These are phyloP conservation scores for Pigoraptor vietnamica DNA, from an alignment of 78 protist genomes.

Conservation along the genomic window DNA sequence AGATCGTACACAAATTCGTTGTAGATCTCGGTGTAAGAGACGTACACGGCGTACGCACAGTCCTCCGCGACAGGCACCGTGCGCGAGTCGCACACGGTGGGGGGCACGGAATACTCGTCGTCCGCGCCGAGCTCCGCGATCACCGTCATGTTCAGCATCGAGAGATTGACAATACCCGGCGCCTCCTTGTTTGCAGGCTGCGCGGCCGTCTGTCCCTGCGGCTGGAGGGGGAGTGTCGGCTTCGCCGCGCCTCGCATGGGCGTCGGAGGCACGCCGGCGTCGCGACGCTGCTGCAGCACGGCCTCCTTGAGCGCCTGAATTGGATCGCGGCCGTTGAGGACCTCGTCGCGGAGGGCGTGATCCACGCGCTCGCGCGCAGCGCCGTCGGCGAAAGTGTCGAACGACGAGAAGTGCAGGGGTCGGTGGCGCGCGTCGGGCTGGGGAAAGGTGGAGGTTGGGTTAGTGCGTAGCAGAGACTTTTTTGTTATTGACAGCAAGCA, in stretches of 20 bases:
- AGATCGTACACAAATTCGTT: conserved; percentile 25
- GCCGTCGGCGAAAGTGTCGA: not conserved
- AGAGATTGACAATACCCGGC: not conserved
- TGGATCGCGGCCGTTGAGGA: not conserved
- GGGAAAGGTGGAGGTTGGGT: no score
- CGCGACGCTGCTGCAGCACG: not conserved
- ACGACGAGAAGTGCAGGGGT: not conserved
- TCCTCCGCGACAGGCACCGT: not conserved
- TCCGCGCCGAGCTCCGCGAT: not conserved
- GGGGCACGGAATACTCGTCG: not conserved
- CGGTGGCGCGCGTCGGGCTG: not conserved
- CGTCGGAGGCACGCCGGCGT: not conserved
- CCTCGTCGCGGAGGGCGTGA: not conserved
- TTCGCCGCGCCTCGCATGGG: not conserved
- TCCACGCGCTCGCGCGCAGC: not conserved
- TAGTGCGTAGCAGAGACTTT: no score
- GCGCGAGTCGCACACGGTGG: not conserved
- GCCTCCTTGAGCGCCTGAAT: not conserved
- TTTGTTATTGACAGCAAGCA: no score
- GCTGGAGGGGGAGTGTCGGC: not conserved
- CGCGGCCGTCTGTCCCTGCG: not conserved
- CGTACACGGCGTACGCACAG: not conserved
- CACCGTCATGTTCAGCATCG: not conserved
- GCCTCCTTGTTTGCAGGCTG: not conserved
- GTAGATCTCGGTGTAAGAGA: conserved; percentile 34